Evolutionary conservation across 2,329 filamentous ascomycete species (phyloP).

Genomic region (Leptographium galeiforme): DNA sequence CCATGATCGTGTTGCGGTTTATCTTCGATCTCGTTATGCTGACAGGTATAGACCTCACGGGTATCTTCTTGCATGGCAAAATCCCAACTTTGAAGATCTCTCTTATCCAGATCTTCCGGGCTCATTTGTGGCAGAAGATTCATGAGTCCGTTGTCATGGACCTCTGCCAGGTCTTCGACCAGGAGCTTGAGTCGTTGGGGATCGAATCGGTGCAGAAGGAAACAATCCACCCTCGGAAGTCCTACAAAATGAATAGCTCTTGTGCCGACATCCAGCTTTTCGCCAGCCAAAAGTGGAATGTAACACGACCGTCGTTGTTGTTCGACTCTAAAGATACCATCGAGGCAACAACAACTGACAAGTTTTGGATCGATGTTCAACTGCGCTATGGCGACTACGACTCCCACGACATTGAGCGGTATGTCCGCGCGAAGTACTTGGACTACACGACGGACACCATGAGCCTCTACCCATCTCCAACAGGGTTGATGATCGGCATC

Average conservation of each 20-base stretch:
- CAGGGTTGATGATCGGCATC: slow-evolving; percentile 93
- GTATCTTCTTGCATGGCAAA: slow-evolving; percentile 98
- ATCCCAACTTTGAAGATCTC: slow-evolving; percentile 97
- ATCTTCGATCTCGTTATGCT: background rate
- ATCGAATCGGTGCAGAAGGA: slow-evolving; percentile 99
- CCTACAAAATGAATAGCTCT: slow-evolving; percentile 99
- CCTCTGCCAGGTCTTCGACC: slow-evolving; percentile 94
- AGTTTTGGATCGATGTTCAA: slow-evolving; percentile 98
- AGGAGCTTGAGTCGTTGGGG: slow-evolving; percentile 86
- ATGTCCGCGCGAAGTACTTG: slow-evolving; percentile 93
- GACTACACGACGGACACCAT: slow-evolving; percentile 98
- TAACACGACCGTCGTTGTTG: slow-evolving; percentile 80
- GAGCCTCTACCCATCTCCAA: slow-evolving; percentile 95
- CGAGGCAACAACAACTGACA: slow-evolving; percentile 88
- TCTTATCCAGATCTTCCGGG: slow-evolving; percentile 96
- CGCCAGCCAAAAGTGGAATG: slow-evolving; percentile 97
- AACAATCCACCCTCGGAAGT: slow-evolving; percentile 97
- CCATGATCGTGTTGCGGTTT: background rate
- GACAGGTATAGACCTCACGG: slow-evolving; percentile 61
- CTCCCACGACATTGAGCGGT: slow-evolving; percentile 96
- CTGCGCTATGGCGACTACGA: slow-evolving; percentile 88
- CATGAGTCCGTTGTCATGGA: slow-evolving; percentile 99
- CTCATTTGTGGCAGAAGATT: slow-evolving; percentile 99
- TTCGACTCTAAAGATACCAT: slow-evolving; percentile 96
- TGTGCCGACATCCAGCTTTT: slow-evolving; percentile 96